Base-by-base conservation (phyloP, 2,329 filamentous ascomycete genomes). In the Ophiocordyceps robertsii region DNA sequence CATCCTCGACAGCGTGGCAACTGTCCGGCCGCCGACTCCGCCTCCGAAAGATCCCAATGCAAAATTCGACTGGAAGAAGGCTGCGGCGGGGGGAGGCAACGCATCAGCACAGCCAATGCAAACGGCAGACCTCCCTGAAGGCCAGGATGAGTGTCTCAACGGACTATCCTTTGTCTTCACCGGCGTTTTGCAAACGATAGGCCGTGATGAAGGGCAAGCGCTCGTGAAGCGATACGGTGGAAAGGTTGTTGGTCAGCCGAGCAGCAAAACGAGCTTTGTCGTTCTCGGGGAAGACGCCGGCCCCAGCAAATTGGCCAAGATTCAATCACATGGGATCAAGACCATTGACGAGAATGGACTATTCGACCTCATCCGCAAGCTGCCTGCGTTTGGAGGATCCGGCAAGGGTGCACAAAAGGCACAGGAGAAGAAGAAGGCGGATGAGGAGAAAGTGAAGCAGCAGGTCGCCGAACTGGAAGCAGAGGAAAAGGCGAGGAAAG, bases 101-200 rank as follows among this genome's bases (percentile, higher is more conserved):
- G 66, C 77, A 14, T 74, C 77, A 3, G 63, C 56, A 11, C 75
- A 78, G 17, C 76, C 85, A 39, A 69, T 75, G 19, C 79, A 77
- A 11, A 66, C 72, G 10, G 77, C 70, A 29, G 86, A 94, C 14
- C 66, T 95, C 40, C 92, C 92, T 0, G 73, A 77, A 17, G 92
- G 92, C 8, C 80, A 80, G 41, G 85, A 92, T 11, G 93, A 95
- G 52, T 98, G 92, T 57, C 73, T 98, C 43, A 80, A 81, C 43
- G 92, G 93, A 0, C 70, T 96, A 43, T 84, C 79, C 0, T 98
- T 98, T 56, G 92, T 98, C 27, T 98, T 98, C 54, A 98, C 93
- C 1, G 92, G 92, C 21, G 72, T 95, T 21, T 68, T 96, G 33
- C 75, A 84, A 46, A 80, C 76, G 0, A 75, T 96, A 44, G 80